Conservation (phyloP, 768 basidiomycete genomes). For the Russula lepida region DNA sequence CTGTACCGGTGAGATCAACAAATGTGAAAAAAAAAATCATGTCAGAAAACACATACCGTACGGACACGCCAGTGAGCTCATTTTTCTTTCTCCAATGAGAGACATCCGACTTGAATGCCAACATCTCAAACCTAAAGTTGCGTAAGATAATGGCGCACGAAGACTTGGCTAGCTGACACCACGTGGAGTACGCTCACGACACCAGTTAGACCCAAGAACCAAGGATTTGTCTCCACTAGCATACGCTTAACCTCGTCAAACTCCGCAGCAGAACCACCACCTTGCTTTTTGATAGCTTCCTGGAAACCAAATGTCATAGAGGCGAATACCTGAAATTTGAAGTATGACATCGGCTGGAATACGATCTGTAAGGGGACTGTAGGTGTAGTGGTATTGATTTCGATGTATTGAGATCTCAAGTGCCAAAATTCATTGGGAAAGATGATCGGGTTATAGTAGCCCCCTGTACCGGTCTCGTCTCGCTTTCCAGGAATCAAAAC, state of each 20-base stretch:
- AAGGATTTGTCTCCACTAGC: slow-evolving; percentile 82
- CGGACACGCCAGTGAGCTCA: slow-evolving; percentile 90
- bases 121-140: slow-evolving; percentile 72
- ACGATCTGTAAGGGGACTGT: slow-evolving; percentile 71
- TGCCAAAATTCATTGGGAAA: slow-evolving; percentile 97
- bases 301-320: slow-evolving; percentile 82
- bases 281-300: slow-evolving; percentile 73
- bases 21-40: slow-evolving; percentile 20
- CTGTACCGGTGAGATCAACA: neutral
- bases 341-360: slow-evolving; percentile 77
- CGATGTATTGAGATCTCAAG: slow-evolving; percentile 68
- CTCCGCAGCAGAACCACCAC: slow-evolving; percentile 54
- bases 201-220: slow-evolving; percentile 77
- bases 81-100: slow-evolving; percentile 93
- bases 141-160: slow-evolving; percentile 14
- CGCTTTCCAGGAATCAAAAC: slow-evolving; percentile 50
- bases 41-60: slow-evolving; percentile 45
- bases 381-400: slow-evolving; percentile 79
- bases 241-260: slow-evolving; percentile 94
- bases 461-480: slow-evolving; percentile 56
- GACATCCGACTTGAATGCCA: slow-evolving; percentile 93
- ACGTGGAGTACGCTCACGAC: slow-evolving; percentile 82
- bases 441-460: slow-evolving; percentile 78
- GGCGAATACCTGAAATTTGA: slow-evolving; percentile 83
- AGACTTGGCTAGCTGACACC: slow-evolving; percentile 44